A percentile compares a stretch with the other conserved stretches of the same genome.
Evolutionary conservation across 1,284 basidiomycete genomes (phyloP).

Genomic region (Veloboletus limbatus): DNA sequence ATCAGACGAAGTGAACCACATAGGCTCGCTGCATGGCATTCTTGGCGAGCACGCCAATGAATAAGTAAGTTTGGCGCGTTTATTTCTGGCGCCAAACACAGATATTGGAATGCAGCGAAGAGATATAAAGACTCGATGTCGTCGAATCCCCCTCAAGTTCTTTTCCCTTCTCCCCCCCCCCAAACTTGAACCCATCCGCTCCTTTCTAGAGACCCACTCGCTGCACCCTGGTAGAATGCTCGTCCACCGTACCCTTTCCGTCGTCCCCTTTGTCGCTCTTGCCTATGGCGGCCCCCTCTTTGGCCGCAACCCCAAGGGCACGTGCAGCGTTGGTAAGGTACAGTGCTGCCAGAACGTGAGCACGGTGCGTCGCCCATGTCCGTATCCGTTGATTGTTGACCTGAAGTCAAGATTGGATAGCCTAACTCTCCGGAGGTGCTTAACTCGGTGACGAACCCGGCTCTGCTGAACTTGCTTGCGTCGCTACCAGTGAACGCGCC

Average conservation of each 20-base stretch:
- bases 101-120: conserved; percentile 12
- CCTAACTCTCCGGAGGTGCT: conserved; percentile 4
- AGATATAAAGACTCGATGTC: conserved; percentile 19
- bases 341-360: conserved; percentile 23
- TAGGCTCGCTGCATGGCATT: too few relatives aligned
- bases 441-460: neutral
- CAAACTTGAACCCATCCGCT: conserved; percentile 21
- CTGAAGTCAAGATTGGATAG: conserved; percentile 13
- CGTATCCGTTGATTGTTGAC: neutral
- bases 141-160: conserved; percentile 7
- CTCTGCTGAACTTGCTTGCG: conserved; percentile 10
- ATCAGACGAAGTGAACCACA: too few relatives aligned
- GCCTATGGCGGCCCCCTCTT: conserved; percentile 21
- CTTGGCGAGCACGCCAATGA: too few relatives aligned
- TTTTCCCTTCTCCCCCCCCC: conserved; percentile 4
- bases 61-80: too few relatives aligned
- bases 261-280: conserved; percentile 20
- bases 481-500: conserved; percentile 5
- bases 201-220: conserved; percentile 21
- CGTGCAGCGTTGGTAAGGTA: conserved; percentile 19
- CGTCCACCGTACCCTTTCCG: conserved; percentile 10
- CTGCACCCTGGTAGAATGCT: conserved; percentile 19
- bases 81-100: too few relatives aligned
- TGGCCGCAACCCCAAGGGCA: conserved; percentile 27
- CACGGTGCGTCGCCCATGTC: conserved; percentile 13